These are phyloP conservation scores for Magnusiomyces clavatus DNA, from an alignment of 1,139 yeast genomes.

Conservation along the genomic window DNA sequence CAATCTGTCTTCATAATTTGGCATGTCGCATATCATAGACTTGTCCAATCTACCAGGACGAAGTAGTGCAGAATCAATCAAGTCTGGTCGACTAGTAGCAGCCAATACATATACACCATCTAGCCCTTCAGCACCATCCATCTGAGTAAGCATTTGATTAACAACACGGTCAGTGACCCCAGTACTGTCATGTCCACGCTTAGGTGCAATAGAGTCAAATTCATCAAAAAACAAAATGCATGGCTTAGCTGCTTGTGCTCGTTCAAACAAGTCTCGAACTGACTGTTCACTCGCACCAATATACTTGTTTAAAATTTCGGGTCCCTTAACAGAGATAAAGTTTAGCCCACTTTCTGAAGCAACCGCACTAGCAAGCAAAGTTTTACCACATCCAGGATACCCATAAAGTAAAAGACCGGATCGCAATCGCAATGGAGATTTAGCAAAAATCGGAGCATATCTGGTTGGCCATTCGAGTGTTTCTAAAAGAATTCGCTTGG, in stretches of 20 bases:
- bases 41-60: slow-evolving; percentile 96
- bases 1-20: slow-evolving; percentile 57
- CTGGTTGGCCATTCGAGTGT: slow-evolving; percentile 97
- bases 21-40: slow-evolving; percentile 84
- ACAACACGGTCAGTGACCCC: slow-evolving; percentile 98
- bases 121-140: slow-evolving; percentile 98
- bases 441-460: slow-evolving; percentile 87
- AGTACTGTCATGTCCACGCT: slow-evolving; percentile 95
- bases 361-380: slow-evolving; percentile 85
- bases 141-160: slow-evolving; percentile 92
- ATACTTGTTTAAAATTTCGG: slow-evolving; percentile 89
- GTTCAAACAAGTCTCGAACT: slow-evolving; percentile 83
- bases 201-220: slow-evolving; percentile 95
- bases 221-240: slow-evolving; percentile 93
- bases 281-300: slow-evolving; percentile 97
- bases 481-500: slow-evolving; percentile 69
- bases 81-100: slow-evolving; percentile 91
- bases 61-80: slow-evolving; percentile 87
- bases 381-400: slow-evolving; percentile 97
- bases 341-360: slow-evolving; percentile 93
- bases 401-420: slow-evolving; percentile 90
- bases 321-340: slow-evolving; percentile 91
- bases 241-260: slow-evolving; percentile 93
- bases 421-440: slow-evolving; percentile 77
- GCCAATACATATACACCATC: slow-evolving; percentile 96